Percentiles rank a stretch among this genome's conserved stretches.
These are phyloP conservation scores for Sugiyamaella grinbergsii DNA, from an alignment of 1,139 yeast genomes.

Conservation along the genomic window DNA sequence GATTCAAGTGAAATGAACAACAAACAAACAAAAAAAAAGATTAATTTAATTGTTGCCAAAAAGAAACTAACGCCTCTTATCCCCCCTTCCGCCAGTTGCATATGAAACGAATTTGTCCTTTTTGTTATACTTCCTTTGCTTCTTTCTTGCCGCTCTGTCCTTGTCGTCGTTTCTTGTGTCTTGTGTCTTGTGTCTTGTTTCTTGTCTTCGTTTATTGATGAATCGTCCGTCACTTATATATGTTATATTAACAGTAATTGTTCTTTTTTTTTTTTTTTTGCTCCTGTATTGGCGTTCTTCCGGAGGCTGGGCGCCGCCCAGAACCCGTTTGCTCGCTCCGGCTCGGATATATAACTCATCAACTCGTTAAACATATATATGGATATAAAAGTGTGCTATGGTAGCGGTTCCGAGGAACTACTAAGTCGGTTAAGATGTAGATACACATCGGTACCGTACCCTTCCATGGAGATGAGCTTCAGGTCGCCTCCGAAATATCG, in stretches of 20 bases:
- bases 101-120: constrained; percentile 15
- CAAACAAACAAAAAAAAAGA: background rate
- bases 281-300: constrained; percentile 2
- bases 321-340: constrained; percentile 8
- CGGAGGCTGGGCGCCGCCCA: constrained; percentile 13
- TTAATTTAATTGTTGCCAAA: background rate
- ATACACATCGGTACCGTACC: constrained; percentile 92
- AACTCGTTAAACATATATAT: constrained; percentile 2
- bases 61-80: background rate
- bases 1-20: constrained; percentile 32
- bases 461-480: constrained; percentile 87
- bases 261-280: no score
- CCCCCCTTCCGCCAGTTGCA: constrained; percentile 11
- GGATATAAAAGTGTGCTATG: constrained; percentile 30
- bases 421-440: constrained; percentile 70
- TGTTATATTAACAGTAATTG: constrained; percentile 11
- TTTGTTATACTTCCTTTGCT: background rate
- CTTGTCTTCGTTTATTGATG: constrained; percentile 13
- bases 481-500: constrained; percentile 91
- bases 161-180: constrained; percentile 1
- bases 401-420: constrained; percentile 52
- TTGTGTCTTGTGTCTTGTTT: constrained; percentile 6
- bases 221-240: constrained; percentile 8
- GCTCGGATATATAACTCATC: constrained; percentile 2
- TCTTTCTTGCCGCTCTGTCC: background rate